A percentile compares a stretch with the other conserved stretches of the same genome.
These are phyloP conservation scores for Chimonanthus praecox DNA, from an alignment of 164 flowering plant genomes.

Conservation along the genomic window DNA sequence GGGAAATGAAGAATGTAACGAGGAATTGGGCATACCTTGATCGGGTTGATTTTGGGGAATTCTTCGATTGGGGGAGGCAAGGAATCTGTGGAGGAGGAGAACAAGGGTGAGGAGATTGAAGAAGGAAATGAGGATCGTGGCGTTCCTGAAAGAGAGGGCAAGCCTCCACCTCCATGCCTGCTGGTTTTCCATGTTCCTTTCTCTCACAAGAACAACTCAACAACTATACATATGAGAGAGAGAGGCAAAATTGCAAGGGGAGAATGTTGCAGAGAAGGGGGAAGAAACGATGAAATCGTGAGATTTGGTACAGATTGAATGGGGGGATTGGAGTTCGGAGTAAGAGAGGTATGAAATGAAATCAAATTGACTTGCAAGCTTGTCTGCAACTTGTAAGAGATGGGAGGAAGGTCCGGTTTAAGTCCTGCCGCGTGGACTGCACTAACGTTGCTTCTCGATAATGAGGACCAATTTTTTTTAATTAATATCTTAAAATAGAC, in stretches of 20 bases:
- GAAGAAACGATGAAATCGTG: no score
- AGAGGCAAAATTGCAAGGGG: background rate
- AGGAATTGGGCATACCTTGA: constrained; percentile 1
- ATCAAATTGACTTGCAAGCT: no score
- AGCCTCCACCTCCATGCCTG: constrained; percentile 54
- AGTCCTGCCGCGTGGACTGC: no score
- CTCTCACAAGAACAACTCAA: background rate
- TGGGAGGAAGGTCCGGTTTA: no score
- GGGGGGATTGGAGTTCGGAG: no score
- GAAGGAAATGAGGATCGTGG: constrained; percentile 55
- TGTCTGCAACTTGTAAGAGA: no score
- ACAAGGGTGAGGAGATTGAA: constrained; percentile 51
- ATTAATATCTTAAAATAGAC: no score
- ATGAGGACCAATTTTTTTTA: no score
- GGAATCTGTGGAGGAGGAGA: constrained; percentile 55
- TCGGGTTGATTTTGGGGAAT: constrained; percentile 16
- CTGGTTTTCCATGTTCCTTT: constrained; percentile 31
- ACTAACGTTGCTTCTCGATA: no score
- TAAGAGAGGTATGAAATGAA: no score
- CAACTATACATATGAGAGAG: background rate
- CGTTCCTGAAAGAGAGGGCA: constrained; percentile 61
- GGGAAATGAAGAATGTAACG: background rate
- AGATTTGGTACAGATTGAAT: no score
- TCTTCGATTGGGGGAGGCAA: constrained; percentile 37
- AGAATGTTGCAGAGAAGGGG: background rate